These are phyloP conservation scores for Proliferodiscus dingleyae DNA, from an alignment of 2,329 filamentous ascomycete genomes.

Conservation along the genomic window DNA sequence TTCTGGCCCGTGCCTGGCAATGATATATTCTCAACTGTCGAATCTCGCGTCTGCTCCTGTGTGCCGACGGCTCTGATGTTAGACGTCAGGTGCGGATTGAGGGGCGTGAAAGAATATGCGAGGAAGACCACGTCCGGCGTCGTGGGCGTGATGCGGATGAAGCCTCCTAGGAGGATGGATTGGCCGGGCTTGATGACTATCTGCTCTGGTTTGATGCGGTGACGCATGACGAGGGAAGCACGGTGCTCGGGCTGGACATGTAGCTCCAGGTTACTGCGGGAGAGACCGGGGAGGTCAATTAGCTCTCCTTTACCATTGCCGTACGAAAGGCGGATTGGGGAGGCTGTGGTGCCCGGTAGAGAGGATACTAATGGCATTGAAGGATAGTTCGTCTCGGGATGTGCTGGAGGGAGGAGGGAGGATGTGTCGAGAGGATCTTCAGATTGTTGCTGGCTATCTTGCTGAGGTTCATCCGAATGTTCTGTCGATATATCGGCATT, in stretches of 20 bases:
- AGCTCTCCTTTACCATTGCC: constrained; percentile 82
- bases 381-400: constrained; percentile 69
- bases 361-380: constrained; percentile 81
- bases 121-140: constrained; percentile 63
- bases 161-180: constrained; percentile 77
- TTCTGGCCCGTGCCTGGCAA: constrained; percentile 50
- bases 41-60: constrained; percentile 58
- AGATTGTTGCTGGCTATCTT: constrained; percentile 12
- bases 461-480: constrained; percentile 10
- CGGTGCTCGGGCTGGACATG: constrained; percentile 65
- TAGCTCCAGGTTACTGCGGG: constrained; percentile 65
- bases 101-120: constrained; percentile 80
- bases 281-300: constrained; percentile 84
- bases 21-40: constrained; percentile 60
- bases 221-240: constrained; percentile 70
- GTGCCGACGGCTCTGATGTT: constrained; percentile 75
- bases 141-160: constrained; percentile 80
- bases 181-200: constrained; percentile 67
- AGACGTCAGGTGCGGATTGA: constrained; percentile 69
- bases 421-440: constrained; percentile 18
- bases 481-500: background rate
- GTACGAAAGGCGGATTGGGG: constrained; percentile 88
- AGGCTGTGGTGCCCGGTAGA: constrained; percentile 88
- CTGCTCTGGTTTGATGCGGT: constrained; percentile 69
- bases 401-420: constrained; percentile 70